Evolutionary conservation across 148 eudicot genomes (phyloP).

Genomic region (Diospyros lotus): DNA sequence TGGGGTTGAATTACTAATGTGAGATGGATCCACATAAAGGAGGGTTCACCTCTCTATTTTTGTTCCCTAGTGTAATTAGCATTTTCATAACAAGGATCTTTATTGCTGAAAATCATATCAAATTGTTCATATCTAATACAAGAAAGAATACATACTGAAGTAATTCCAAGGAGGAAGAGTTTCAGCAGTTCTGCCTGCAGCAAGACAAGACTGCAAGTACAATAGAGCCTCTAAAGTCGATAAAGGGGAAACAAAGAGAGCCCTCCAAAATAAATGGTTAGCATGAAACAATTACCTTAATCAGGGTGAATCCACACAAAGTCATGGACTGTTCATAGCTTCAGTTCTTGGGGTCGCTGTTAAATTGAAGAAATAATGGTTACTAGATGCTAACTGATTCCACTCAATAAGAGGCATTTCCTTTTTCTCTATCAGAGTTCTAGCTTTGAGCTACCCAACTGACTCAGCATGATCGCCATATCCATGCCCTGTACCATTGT

Average conservation of each 20-base stretch:
- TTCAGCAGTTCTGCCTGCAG: background rate
- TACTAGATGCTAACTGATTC: background rate
- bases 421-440: conserved; percentile 49
- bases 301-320: background rate
- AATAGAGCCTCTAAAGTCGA: background rate
- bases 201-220: background rate
- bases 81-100: no score
- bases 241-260: background rate
- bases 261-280: background rate
- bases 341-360: background rate
- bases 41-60: no score
- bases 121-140: no score
- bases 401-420: background rate
- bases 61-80: no score
- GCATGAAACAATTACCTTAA: background rate
- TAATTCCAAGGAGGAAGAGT: background rate
- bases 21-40: no score
- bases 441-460: conserved; percentile 46
- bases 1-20: no score
- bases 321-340: background rate
- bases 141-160: no score
- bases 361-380: conserved; percentile 1
- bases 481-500: conserved; percentile 98
- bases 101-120: no score
- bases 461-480: conserved; percentile 87